These are phyloP conservation scores for Saccharomycopsis fibuligera DNA, from an alignment of 805 yeast genomes.

Conservation along the genomic window DNA sequence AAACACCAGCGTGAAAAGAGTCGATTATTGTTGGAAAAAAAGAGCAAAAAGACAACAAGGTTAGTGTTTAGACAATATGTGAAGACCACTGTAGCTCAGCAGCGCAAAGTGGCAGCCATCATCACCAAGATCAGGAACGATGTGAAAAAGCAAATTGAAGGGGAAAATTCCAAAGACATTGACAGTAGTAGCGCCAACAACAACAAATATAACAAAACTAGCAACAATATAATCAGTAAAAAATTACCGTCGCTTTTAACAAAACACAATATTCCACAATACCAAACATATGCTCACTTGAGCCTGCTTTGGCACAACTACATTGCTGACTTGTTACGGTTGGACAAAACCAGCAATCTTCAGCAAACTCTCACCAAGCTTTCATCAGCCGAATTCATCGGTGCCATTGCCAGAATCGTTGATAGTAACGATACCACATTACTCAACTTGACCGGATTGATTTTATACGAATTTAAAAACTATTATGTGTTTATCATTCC, in stretches of 20 bases:
- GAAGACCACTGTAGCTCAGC: neutral
- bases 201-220: neutral
- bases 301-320: constrained; percentile 16
- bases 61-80: constrained; percentile 8
- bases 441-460: constrained; percentile 12
- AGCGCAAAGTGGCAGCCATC: neutral
- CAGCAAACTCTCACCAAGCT: constrained; percentile 16
- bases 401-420: constrained; percentile 12
- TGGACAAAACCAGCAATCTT: neutral
- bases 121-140: neutral
- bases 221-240: neutral
- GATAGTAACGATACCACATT: constrained; percentile 1
- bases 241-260: neutral
- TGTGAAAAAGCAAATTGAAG: too few species aligned
- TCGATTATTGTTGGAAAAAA: constrained; percentile 1
- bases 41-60: constrained; percentile 3
- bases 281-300: constrained; percentile 7
- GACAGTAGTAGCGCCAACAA: neutral
- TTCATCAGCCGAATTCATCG: constrained; percentile 18
- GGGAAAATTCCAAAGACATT: neutral
- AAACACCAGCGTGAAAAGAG: constrained; percentile 1
- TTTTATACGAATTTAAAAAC: constrained; percentile 20
- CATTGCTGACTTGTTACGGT: constrained; percentile 5
- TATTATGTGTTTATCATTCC: constrained; percentile 17
- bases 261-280: constrained; percentile 5